phyloP scores from a whole-genome alignment of 305 asterid species.

The Fraxinus baroniana region DNA sequence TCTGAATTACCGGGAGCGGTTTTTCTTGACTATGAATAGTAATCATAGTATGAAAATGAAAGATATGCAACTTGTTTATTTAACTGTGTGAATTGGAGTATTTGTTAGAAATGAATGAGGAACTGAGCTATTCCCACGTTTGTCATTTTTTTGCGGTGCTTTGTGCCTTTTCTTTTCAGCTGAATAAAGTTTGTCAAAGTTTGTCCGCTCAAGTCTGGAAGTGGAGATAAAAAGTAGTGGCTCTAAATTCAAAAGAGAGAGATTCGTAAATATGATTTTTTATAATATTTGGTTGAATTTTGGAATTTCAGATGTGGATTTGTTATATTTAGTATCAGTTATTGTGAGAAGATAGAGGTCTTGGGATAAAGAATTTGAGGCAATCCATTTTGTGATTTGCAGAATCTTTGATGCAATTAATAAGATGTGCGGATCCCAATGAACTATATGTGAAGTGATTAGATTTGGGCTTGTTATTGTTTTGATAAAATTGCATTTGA shows the following conservation, averaged over 20 bases:
- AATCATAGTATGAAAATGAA: neutral
- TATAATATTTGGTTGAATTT: neutral
- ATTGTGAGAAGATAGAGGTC: neutral
- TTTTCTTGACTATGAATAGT: neutral
- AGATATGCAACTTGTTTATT: neutral
- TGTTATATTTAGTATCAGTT: neutral
- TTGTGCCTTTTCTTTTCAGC: slow-evolving; percentile 3
- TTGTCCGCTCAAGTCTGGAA: neutral
- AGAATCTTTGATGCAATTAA: neutral
- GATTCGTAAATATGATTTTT: neutral
- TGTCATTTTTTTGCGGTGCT: neutral
- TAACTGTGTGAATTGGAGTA: neutral
- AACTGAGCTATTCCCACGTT: neutral
- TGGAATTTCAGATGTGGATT: neutral
- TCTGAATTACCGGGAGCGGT: neutral
- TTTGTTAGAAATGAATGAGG: neutral
- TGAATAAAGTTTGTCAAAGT: neutral
- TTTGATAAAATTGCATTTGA: neutral
- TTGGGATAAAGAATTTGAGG: neutral
- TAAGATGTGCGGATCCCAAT: neutral
- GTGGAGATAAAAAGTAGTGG: neutral
- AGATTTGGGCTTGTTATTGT: neutral
- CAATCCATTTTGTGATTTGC: neutral
- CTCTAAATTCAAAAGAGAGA: neutral
- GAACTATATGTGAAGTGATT: neutral